Evolutionary conservation across 192 early-diverging fungal genomes (phyloP).

Genomic region (Backusella australiensis): DNA sequence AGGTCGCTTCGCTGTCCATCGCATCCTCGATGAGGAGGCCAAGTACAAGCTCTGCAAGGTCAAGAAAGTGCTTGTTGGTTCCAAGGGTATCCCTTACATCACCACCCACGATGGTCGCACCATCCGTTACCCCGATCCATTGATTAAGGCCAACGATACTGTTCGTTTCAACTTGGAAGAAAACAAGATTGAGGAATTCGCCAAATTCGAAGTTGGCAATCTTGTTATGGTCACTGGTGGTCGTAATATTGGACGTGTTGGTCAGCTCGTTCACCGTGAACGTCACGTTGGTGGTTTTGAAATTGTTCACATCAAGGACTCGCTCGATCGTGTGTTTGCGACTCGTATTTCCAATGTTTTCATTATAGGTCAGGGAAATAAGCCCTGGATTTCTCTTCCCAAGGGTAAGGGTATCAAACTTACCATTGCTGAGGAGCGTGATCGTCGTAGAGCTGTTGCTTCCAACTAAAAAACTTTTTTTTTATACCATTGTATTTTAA

Average conservation of each 20-base stretch:
- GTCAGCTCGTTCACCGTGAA: slow-evolving; percentile 95
- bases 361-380: slow-evolving; percentile 81
- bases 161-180: slow-evolving; percentile 94
- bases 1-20: slow-evolving; percentile 99
- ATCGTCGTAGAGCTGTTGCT: slow-evolving; percentile 57
- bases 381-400: slow-evolving; percentile 96
- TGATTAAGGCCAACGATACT: slow-evolving; percentile 99
- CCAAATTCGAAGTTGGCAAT: slow-evolving; percentile 99
- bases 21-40: slow-evolving; percentile 96
- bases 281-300: slow-evolving; percentile 97
- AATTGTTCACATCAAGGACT: slow-evolving; percentile 99
- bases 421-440: slow-evolving; percentile 99
- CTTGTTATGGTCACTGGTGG: slow-evolving; percentile 97
- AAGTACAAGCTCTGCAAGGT: slow-evolving; percentile 99
- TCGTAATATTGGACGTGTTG: slow-evolving; percentile 98
- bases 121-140: slow-evolving; percentile 98
- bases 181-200: slow-evolving; percentile 87
- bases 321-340: slow-evolving; percentile 92
- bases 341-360: slow-evolving; percentile 97
- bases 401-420: slow-evolving; percentile 99
- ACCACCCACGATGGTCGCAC: slow-evolving; percentile 99
- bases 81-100: slow-evolving; percentile 93
- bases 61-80: slow-evolving; percentile 90
- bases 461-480: not conserved
- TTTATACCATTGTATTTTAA: not conserved